These are phyloP conservation scores for Pulveroboletus sp. DNA, from an alignment of 768 basidiomycete species.

Conservation along the genomic window DNA sequence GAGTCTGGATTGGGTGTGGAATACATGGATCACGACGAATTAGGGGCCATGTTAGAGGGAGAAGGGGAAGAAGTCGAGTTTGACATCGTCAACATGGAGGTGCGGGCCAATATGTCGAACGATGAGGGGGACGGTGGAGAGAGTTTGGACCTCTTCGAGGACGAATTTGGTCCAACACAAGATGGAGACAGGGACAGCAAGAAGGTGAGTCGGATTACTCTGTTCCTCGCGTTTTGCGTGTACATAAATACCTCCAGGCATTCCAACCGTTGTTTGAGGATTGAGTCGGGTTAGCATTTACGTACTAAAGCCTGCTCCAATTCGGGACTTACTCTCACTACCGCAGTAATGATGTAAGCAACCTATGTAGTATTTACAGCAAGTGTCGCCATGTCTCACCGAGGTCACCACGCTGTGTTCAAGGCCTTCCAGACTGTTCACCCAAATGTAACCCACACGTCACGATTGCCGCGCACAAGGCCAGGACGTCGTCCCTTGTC, in stretches of 20 bases:
- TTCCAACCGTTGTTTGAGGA: slow-evolving; percentile 35
- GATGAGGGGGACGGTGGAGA: slow-evolving; percentile 13
- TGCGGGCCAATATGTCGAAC: not conserved
- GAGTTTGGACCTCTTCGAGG: slow-evolving; percentile 30
- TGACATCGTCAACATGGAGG: slow-evolving; percentile 5
- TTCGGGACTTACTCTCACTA: too few species aligned
- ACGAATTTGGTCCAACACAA: slow-evolving; percentile 34
- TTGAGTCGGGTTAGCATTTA: too few species aligned
- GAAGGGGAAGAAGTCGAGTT: slow-evolving; percentile 34
- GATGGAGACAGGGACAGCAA: slow-evolving; percentile 18
- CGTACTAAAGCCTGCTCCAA: too few species aligned
- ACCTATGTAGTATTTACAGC: not conserved
- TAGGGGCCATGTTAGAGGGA: slow-evolving; percentile 42
- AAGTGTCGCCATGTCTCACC: slow-evolving; percentile 15
- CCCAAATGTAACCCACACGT: not conserved
- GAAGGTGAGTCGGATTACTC: slow-evolving; percentile 21
- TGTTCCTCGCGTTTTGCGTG: not conserved
- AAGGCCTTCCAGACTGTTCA: slow-evolving; percentile 10
- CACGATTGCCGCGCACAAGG: slow-evolving; percentile 5
- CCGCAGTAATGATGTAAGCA: too few species aligned
- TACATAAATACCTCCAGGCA: slow-evolving; percentile 9
- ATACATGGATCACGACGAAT: slow-evolving; percentile 58
- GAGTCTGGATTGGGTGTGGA: slow-evolving; percentile 66
- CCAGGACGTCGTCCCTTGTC: slow-evolving; percentile 11
- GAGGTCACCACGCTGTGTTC: slow-evolving; percentile 11